phyloP scores from a whole-genome alignment of 1,284 basidiomycete species.

The Veloporphyrellus conicus region DNA sequence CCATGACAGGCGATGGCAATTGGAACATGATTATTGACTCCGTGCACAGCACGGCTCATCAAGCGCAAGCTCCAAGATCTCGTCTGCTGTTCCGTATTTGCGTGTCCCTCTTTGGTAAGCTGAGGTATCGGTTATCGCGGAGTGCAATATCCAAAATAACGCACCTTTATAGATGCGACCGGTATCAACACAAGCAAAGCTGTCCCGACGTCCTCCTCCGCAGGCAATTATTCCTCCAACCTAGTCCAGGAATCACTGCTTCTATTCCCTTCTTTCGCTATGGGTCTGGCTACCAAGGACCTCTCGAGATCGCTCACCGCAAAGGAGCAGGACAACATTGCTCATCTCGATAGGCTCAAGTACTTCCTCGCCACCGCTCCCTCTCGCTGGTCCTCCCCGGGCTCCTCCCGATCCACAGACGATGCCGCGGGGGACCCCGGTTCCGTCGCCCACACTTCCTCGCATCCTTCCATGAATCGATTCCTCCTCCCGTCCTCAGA shows the following conservation, averaged over 20 bases:
- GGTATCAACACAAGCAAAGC: slow-evolving; percentile 18
- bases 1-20: slow-evolving; percentile 30
- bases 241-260: slow-evolving; percentile 2
- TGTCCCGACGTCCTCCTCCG: slow-evolving; percentile 14
- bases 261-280: slow-evolving; percentile 16
- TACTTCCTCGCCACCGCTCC: slow-evolving; percentile 86
- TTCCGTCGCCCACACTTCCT: slow-evolving; percentile 29
- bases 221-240: slow-evolving; percentile 11
- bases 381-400: slow-evolving; percentile 52
- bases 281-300: slow-evolving; percentile 31
- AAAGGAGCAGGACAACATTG: slow-evolving; percentile 63
- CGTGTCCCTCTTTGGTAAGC: slow-evolving; percentile 22
- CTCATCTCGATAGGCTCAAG: slow-evolving; percentile 74
- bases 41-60: slow-evolving; percentile 32
- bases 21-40: slow-evolving; percentile 26
- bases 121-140: slow-evolving; percentile 23
- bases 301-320: slow-evolving; percentile 48
- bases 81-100: slow-evolving; percentile 17
- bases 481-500: slow-evolving; percentile 83
- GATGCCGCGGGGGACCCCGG: slow-evolving; percentile 15
- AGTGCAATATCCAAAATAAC: slow-evolving; percentile 22
- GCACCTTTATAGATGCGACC: slow-evolving; percentile 26
- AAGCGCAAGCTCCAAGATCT: slow-evolving; percentile 30
- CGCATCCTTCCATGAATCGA: slow-evolving; percentile 73
- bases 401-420: slow-evolving; percentile 25